These are phyloP conservation scores for Chenopodium suecicum DNA, from an alignment of 148 eudicot genomes.

Conservation along the genomic window DNA sequence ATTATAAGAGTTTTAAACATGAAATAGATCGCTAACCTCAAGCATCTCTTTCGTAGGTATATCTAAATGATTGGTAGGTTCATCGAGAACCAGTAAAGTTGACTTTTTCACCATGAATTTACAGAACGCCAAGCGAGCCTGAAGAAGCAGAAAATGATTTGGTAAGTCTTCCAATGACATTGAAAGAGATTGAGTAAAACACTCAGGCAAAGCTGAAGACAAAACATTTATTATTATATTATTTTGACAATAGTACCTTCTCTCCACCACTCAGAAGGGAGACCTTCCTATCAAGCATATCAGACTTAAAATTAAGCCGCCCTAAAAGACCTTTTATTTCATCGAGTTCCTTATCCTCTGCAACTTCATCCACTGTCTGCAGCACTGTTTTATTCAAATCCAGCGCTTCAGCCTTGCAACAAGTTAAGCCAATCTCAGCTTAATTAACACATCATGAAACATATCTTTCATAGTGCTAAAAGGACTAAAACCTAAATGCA, in stretches of 20 bases:
- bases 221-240: not conserved
- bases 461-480: not conserved
- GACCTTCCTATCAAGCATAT: slow-evolving; percentile 96
- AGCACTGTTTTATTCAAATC: slow-evolving; percentile 87
- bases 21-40: slow-evolving; percentile 51
- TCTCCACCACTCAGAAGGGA: slow-evolving; percentile 94
- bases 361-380: slow-evolving; percentile 87
- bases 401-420: slow-evolving; percentile 87
- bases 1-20: not conserved
- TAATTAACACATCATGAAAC: not conserved
- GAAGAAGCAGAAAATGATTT: slow-evolving; percentile 16
- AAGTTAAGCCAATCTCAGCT: slow-evolving; percentile 6
- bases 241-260: slow-evolving; percentile 48
- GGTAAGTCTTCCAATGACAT: not conserved
- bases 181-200: not conserved
- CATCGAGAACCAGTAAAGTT: slow-evolving; percentile 88
- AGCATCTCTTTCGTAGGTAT: slow-evolving; percentile 99
- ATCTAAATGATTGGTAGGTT: slow-evolving; percentile 96
- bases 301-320: slow-evolving; percentile 87
- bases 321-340: slow-evolving; percentile 95
- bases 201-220: not conserved
- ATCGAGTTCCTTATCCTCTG: slow-evolving; percentile 90
- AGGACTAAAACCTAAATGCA: not conserved
- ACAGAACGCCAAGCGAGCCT: slow-evolving; percentile 96
- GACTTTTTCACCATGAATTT: slow-evolving; percentile 97